phyloP scores from a whole-genome alignment of 441 rosid genomes.

The Kokia cookei region DNA sequence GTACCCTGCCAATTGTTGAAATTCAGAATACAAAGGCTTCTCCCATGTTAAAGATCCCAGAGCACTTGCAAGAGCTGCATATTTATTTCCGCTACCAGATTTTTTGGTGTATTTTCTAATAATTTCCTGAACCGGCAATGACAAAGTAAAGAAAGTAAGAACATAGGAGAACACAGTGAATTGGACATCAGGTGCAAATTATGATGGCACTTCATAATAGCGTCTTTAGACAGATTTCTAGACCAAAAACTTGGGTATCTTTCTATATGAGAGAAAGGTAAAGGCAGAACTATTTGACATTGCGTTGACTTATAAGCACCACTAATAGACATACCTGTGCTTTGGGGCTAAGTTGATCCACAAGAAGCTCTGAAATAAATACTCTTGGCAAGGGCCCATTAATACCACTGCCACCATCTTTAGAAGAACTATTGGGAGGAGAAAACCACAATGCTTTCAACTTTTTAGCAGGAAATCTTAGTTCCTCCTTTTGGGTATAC shows the following conservation, averaged over 20 bases:
- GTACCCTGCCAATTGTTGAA: slow-evolving; percentile 78
- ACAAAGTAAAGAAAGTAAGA: background rate
- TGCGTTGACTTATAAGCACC: background rate
- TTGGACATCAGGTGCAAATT: background rate
- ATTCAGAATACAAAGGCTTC: slow-evolving; percentile 65
- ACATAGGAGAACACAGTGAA: background rate
- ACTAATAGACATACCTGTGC: slow-evolving; percentile 46
- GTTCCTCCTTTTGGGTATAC: slow-evolving; percentile 63
- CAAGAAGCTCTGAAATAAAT: slow-evolving; percentile 90
- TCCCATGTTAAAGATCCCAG: slow-evolving; percentile 80
- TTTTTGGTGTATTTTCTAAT: slow-evolving; percentile 48
- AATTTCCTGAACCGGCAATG: slow-evolving; percentile 52
- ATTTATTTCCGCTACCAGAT: slow-evolving; percentile 53
- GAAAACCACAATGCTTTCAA: slow-evolving; percentile 92
- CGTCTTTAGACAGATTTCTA: background rate
- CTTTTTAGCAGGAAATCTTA: slow-evolving; percentile 88
- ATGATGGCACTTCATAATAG: background rate
- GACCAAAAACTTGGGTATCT: background rate
- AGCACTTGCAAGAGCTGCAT: slow-evolving; percentile 79
- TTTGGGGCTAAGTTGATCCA: slow-evolving; percentile 65
- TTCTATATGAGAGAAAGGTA: background rate
- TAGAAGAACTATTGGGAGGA: slow-evolving; percentile 46
- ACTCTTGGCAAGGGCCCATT: slow-evolving; percentile 80
- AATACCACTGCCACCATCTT: slow-evolving; percentile 46
- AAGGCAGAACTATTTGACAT: background rate